phyloP scores from a whole-genome alignment of 2,329 filamentous ascomycete genomes.

The Sphaerulina vaccinii region DNA sequence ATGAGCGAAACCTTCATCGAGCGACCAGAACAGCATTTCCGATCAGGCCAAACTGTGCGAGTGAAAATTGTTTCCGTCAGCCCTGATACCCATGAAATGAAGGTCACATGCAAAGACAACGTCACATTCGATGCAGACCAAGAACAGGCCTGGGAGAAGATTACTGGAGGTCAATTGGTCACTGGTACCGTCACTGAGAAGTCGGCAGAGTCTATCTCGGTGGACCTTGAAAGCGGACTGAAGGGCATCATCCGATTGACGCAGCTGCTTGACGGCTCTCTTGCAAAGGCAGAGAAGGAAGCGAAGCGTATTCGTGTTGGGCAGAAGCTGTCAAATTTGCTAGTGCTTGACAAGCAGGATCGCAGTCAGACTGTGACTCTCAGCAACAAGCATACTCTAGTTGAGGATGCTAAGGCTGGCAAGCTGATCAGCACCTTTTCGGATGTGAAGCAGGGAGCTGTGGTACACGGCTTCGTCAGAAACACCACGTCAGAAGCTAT shows the following conservation, averaged over 20 bases:
- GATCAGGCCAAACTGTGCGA: conserved; percentile 83
- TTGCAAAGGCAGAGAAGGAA: conserved; percentile 71
- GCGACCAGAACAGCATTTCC: conserved; percentile 86
- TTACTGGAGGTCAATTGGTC: conserved; percentile 72
- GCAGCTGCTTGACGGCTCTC: conserved; percentile 82
- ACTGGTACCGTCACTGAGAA: conserved; percentile 63
- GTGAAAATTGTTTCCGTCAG: conserved; percentile 85
- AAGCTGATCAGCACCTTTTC: conserved; percentile 70
- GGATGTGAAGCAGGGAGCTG: conserved; percentile 66
- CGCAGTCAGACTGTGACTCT: conserved; percentile 72
- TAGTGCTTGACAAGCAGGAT: conserved; percentile 83
- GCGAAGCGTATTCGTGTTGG: conserved; percentile 81
- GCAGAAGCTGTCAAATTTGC: conserved; percentile 75
- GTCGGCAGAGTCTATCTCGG: conserved; percentile 48
- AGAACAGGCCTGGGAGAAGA: conserved; percentile 66
- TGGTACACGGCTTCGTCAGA: conserved; percentile 75
- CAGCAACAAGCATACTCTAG: conserved; percentile 78
- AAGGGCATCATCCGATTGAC: conserved; percentile 74
- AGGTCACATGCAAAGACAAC: conserved; percentile 91
- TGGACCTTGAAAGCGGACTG: conserved; percentile 73
- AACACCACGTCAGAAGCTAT: conserved; percentile 79
- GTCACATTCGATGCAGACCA: conserved; percentile 76
- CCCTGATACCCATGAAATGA: conserved; percentile 66
- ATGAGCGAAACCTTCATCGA: conserved; percentile 98
- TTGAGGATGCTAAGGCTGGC: conserved; percentile 71